Evolutionary conservation across 78 protist genomes (phyloP), one percentile per base, ranked within the genome.

Genomic region (Dictyostelium purpureum): DNA sequence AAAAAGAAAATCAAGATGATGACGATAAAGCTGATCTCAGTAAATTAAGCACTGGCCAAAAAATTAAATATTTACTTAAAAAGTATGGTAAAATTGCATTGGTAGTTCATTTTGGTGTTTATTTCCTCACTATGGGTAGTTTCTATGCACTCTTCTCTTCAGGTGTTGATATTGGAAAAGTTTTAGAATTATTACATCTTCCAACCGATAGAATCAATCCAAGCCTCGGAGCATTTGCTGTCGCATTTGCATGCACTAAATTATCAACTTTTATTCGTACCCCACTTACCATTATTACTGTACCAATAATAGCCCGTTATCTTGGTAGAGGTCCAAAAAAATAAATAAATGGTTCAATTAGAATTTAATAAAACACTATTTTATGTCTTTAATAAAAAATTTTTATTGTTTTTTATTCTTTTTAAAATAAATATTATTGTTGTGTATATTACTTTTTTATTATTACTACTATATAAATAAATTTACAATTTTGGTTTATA

Each of bases 171-270:
- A 38, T 56, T 18, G 38, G 40, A 11, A 11, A 6, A 12, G 47
- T 57, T 3, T 75, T 85, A 1, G 56, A 37, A 42, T 45, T 57
- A 19, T 59, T 85, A 12, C 74, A 66, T n/a, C 18, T 85, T 24
- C 71, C 63, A 73, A 71, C 33, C 31, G 49, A 52, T 61, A 24
- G 47, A 2, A 21, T 61, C 1, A 51, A 63, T 12, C 61, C 76
- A 33, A 77, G 75, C 21, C n/a, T 73, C 1, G 92, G 92, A 61
- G 82, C 65, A 3, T 85, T 85, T 73, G 92, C 83, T 14, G 24
- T 73, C 65, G 92, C 92, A 52, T 85, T 85, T 43, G 82, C 75
- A 14, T 24, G 76, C 19, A 85, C 80, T 5, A 85, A 85, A 45
- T 16, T 85, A 0, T 52, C 92, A 37, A 43, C 74, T 24, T n/a